Base-by-base conservation (phyloP, 371 early-diverging fungal species). In the Aphelidium insulamus region DNA sequence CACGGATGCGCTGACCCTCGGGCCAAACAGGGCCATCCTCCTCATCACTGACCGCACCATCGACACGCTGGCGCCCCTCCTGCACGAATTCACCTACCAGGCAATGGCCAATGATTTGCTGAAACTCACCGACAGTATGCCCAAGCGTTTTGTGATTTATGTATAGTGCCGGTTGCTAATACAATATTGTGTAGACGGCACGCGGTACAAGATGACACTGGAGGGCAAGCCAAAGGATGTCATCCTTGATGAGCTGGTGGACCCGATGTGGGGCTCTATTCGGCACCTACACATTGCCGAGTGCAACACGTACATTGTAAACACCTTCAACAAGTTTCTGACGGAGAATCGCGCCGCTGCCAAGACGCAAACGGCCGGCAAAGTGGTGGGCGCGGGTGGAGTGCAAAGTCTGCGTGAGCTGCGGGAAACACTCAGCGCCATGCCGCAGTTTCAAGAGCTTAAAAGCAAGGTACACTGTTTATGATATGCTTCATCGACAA, bases 11-110 rank as follows among this genome's bases (percentile, higher is more conserved):
- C 12, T 24, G 24, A 24, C 24, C 6, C 24, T 24, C 10, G 24
- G 24, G n/a, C n/a, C n/a, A n/a, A n/a, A n/a, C n/a, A n/a, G 72
- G n/a, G 63, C 71, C 28, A 68, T 72, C 17, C 40, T 92, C 19
- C 52, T 92, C 17, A 62, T 95, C 35, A 47, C 84, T 17, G 97
- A 95, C 54, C 75, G 97, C 34, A 69, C 79, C 2, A 57, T 84
- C 28, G 97, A 95, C 52, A 55, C 72, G 22, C 50, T 62, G 32
- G 61, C 85, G 5, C 90, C 97, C 1, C 52, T 91, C 14, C 46
- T 91, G 19, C 94, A 91, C 51, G 81, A 86, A 43, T 82, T 92
- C 26, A 81, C 88, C 0, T 92, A 87, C 40, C 87, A 92, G 52
- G 84, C 91, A 2, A 79, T 86, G 73, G 67, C 72, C 9, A 70